Evolutionary conservation across 73 alveolate genomes (phyloP).

Genomic region (Tetrahymena malaccensis): DNA sequence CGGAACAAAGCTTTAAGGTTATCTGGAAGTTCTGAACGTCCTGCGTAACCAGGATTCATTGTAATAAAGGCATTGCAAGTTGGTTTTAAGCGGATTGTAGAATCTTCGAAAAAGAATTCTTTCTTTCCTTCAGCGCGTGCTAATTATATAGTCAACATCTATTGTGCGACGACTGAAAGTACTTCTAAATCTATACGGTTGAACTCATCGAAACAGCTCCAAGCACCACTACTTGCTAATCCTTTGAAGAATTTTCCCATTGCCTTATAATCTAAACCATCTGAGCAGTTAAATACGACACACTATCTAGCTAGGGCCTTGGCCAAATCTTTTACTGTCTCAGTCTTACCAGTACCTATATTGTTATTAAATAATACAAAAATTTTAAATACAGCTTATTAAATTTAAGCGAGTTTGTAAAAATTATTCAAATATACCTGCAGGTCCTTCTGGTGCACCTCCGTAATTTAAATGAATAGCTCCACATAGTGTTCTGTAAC

Average conservation of each 20-base stretch:
- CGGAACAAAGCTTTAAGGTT: slow-evolving; percentile 92
- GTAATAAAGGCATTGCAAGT: slow-evolving; percentile 96
- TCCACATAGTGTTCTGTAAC: slow-evolving; percentile 92
- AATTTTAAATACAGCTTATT: slow-evolving; percentile 12
- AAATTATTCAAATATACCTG: slow-evolving; percentile 55
- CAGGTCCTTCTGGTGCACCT: slow-evolving; percentile 98
- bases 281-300: slow-evolving; percentile 95
- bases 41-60: slow-evolving; percentile 98
- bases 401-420: too few species aligned
- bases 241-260: slow-evolving; percentile 99
- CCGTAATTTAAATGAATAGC: slow-evolving; percentile 93
- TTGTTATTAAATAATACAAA: not conserved
- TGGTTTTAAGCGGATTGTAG: slow-evolving; percentile 72
- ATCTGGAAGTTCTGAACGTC: slow-evolving; percentile 97
- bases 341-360: slow-evolving; percentile 89
- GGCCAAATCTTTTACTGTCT: slow-evolving; percentile 98
- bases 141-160: slow-evolving; percentile 67
- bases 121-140: slow-evolving; percentile 82
- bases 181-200: slow-evolving; percentile 98
- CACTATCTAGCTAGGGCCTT: slow-evolving; percentile 91
- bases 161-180: slow-evolving; percentile 81
- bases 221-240: slow-evolving; percentile 98
- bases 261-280: slow-evolving; percentile 92
- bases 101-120: slow-evolving; percentile 87
- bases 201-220: slow-evolving; percentile 99